Evolutionary conservation across 148 eudicot genomes (phyloP).

Genomic region (Persicaria tinctoria): DNA sequence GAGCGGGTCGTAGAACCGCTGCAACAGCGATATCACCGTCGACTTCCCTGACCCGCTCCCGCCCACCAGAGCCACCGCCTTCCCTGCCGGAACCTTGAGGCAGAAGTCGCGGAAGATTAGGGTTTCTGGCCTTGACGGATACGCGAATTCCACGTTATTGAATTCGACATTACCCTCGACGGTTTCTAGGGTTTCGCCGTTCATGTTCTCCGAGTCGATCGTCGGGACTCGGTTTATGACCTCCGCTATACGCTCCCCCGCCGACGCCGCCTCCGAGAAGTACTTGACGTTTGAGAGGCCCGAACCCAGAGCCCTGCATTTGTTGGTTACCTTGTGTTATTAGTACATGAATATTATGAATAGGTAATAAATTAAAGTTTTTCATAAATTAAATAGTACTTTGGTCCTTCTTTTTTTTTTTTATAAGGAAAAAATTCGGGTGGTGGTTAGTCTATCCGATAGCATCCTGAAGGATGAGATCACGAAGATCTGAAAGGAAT

Average conservation of each 20-base stretch:
- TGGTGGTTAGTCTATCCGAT: no score
- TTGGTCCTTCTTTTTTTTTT: no score
- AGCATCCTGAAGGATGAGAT: no score
- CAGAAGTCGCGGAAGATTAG: conserved; percentile 21
- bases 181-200: conserved; percentile 21
- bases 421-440: no score
- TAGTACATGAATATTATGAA: not conserved
- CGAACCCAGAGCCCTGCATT: conserved; percentile 28
- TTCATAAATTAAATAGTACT: no score
- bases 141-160: conserved; percentile 22
- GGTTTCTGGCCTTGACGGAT: conserved; percentile 36
- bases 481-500: no score
- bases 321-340: not conserved
- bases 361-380: no score
- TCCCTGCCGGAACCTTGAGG: conserved; percentile 24
- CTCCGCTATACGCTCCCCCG: conserved; percentile 26
- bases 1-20: conserved; percentile 34
- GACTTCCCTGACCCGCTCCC: conserved; percentile 40
- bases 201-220: conserved; percentile 27
- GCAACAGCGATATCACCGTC: conserved; percentile 26
- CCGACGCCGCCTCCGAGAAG: conserved; percentile 31
- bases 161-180: conserved; percentile 29
- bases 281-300: conserved; percentile 25
- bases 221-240: conserved; percentile 28
- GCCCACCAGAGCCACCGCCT: conserved; percentile 33